A percentile compares a stretch with the other conserved stretches of the same genome.
These are phyloP conservation scores for Arachis monticola DNA, from an alignment of 331 rosid species.

Conservation along the genomic window DNA sequence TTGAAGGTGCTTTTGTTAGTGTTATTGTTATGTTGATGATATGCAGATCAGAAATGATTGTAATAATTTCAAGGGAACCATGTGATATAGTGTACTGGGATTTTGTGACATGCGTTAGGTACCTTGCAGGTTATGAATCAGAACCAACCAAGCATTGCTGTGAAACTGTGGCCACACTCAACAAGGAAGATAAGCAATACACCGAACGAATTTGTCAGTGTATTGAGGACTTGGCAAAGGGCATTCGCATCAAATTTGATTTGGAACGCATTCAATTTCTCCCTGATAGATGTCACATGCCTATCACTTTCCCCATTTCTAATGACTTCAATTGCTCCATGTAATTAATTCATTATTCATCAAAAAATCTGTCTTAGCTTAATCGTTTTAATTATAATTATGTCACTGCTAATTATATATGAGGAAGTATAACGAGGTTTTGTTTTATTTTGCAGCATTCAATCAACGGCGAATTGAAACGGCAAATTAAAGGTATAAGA, in stretches of 20 bases:
- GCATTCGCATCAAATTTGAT: slow-evolving; percentile 9
- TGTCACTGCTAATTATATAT: too few species aligned
- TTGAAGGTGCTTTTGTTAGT: neutral
- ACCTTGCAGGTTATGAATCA: slow-evolving; percentile 34
- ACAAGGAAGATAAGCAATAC: slow-evolving; percentile 14
- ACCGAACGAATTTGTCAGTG: slow-evolving; percentile 38
- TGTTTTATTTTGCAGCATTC: slow-evolving; percentile 26
- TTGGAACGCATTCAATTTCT: slow-evolving; percentile 34
- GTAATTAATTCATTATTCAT: slow-evolving; percentile 7
- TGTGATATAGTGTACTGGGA: slow-evolving; percentile 37
- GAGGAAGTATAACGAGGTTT: neutral
- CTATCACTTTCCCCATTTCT: slow-evolving; percentile 24
- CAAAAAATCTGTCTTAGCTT: too few species aligned
- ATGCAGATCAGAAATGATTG: slow-evolving; percentile 25
- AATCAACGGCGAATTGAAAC: too few species aligned
- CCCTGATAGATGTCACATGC: slow-evolving; percentile 31
- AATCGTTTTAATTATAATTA: neutral
- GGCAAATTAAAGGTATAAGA: too few species aligned
- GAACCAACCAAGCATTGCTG: slow-evolving; percentile 31
- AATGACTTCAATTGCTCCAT: slow-evolving; percentile 30
- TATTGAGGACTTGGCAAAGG: slow-evolving; percentile 36
- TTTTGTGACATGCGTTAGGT: slow-evolving; percentile 39
- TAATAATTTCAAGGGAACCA: neutral
- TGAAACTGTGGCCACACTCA: slow-evolving; percentile 19
- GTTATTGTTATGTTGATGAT: slow-evolving; percentile 16